Evolutionary conservation across 495 filamentous ascomycete species (phyloP).

Genomic region (Cercophora newfieldiana): DNA sequence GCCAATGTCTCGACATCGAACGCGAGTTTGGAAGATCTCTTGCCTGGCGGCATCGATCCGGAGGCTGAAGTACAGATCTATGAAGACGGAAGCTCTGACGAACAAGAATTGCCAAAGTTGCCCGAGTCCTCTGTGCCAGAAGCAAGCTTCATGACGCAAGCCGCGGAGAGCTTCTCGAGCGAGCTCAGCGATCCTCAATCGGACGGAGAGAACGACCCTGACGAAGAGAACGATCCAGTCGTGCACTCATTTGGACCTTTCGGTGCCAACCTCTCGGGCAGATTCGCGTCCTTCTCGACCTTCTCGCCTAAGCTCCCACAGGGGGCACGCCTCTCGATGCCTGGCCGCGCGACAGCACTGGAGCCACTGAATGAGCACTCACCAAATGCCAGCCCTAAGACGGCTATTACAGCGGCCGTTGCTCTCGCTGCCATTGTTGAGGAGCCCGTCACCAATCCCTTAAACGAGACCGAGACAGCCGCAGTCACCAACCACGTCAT

Average conservation of each 20-base stretch:
- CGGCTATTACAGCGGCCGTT: constrained; percentile 14
- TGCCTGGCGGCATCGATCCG: constrained; percentile 29
- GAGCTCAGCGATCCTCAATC: constrained; percentile 61
- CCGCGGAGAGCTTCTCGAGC: constrained; percentile 52
- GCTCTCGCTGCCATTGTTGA: constrained; percentile 27
- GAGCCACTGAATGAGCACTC: constrained; percentile 20
- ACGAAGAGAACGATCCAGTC: constrained; percentile 92
- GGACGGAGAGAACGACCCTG: constrained; percentile 69
- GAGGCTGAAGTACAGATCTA: constrained; percentile 53
- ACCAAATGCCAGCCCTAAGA: constrained; percentile 15
- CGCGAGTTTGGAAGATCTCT: constrained; percentile 30
- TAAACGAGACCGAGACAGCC: constrained; percentile 32
- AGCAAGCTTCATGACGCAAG: constrained; percentile 38
- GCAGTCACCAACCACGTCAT: constrained; percentile 74
- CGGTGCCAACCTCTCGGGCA: constrained; percentile 75
- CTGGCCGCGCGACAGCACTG: neutral
- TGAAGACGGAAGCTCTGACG: constrained; percentile 56
- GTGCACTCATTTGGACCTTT: constrained; percentile 87
- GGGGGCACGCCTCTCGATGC: neutral
- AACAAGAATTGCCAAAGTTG: constrained; percentile 39
- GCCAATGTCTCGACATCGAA: constrained; percentile 39
- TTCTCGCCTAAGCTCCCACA: constrained; percentile 48
- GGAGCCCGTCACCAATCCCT: constrained; percentile 29
- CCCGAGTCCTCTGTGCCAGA: constrained; percentile 18
- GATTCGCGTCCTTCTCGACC: constrained; percentile 71